Evolutionary conservation across 73 alveolate genomes (phyloP), one percentile per base, ranked within the genome.

Genomic region (Paraurostyla sp.): DNA sequence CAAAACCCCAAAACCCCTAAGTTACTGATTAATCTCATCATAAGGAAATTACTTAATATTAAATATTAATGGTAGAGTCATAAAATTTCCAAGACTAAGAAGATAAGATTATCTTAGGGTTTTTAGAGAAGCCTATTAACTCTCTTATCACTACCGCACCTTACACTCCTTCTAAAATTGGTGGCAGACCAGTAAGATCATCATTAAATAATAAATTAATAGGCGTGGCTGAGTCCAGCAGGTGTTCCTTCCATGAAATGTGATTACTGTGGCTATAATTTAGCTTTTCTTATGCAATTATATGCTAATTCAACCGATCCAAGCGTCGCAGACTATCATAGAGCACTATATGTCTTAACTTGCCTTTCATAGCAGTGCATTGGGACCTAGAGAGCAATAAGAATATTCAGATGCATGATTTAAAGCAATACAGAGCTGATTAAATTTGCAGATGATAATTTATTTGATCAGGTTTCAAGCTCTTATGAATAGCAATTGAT

Each of bases 11-110:
- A 54, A 54, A 54, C 69, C 69, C 69, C 69, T 13, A 20, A 54
- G 7, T 6, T 54, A 54, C 9, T 54, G 4, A 6, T 13, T 54
- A 54, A 54, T 4, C 23, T 6, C 6, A 54, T 4, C 23, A 9
- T 54, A n/a, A 20, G 4, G 15, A 20, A 13, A n/a, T 54, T 38
- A 16, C 16, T 65, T 40, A 65, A 65, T 65, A 65, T 65, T 65
- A 38, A 65, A 65, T 65, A 65, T 65, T 65, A 65, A 65, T 65
- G 82, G 82, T 65, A 38, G 82, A 65, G 82, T 65, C 82, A 65
- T 65, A 65, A 15, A 65, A 38, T 52, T 18, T 18, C 58, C 18
- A 65, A 33, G 56, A 65, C 1, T 40, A 38, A 38, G 82, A 65
- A 38, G 82, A 65, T 58, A 65, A 65, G 58, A 65, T 65, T 13